Percentiles rank a stretch among this genome's conserved stretches.
phyloP scores from a whole-genome alignment of 164 flowering plant species.

The Nymphaea colorata region DNA sequence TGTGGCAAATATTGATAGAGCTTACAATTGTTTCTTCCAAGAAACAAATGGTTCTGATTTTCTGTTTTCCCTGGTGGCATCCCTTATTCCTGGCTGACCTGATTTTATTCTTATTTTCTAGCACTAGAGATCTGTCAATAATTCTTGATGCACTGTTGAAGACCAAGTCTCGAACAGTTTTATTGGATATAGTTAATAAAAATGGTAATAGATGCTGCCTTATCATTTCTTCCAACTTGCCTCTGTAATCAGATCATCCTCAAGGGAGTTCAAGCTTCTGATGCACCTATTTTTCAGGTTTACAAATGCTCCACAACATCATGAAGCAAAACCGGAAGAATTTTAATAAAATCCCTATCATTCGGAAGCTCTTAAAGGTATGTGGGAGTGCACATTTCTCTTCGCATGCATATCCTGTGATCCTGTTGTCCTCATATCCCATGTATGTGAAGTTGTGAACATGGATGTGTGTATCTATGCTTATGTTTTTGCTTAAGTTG shows the following conservation, averaged over 20 bases:
- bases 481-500: neutral
- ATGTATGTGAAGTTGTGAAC: neutral
- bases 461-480: neutral
- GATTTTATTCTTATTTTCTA: slow-evolving; percentile 23
- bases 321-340: slow-evolving; percentile 73
- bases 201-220: slow-evolving; percentile 40
- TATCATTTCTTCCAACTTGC: neutral
- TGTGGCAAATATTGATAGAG: too few relatives aligned
- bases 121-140: slow-evolving; percentile 92
- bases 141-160: slow-evolving; percentile 91
- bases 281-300: slow-evolving; percentile 28
- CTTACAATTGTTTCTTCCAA: too few relatives aligned
- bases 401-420: neutral
- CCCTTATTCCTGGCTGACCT: neutral
- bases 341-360: slow-evolving; percentile 70
- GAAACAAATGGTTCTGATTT: neutral
- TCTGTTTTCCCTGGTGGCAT: neutral
- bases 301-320: slow-evolving; percentile 89
- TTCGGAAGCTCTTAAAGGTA: slow-evolving; percentile 95
- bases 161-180: slow-evolving; percentile 71
- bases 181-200: slow-evolving; percentile 75
- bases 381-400: neutral
- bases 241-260: too few relatives aligned
- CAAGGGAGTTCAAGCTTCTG: neutral
- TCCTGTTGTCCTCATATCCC: too few relatives aligned